Base-by-base conservation (phyloP, 2,329 filamentous ascomycete species). In the Intubia oerlemansii region DNA sequence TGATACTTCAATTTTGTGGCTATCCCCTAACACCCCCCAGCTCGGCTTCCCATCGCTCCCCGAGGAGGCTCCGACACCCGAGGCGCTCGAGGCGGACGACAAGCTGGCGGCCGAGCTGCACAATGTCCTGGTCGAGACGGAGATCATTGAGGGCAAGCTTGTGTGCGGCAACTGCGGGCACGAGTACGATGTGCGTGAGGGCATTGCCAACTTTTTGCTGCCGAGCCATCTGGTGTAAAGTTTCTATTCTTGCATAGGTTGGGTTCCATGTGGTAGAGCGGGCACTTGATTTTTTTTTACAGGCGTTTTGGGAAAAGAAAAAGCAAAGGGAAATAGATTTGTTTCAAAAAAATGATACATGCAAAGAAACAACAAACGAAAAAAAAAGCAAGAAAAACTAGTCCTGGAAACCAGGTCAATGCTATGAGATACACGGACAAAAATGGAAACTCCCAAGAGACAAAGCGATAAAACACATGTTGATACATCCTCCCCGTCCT, bases 181-280 rank as follows among this genome's bases (percentile, higher is more conserved):
- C 47, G 80, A 91, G 56, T 98, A 95, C 51, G 71, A 71, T 34
- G 74, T 98, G 37, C 84, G 88, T 47, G 85, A 98, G 53, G 88
- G 88, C 5, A 92, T 95, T 49, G 81, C 82, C 34, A 95, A 95
- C 51, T 98, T 98, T 44, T 54, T 98, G 46, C 54, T 98, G 40
- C 88, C 88, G 10, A 88, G 77, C 43, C 88, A 98, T 56, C 54
- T 98, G 50, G 88, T 84, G 26, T 69, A 47, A 52, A 10, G 6
- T 5, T n/a, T n/a, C n/a, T n/a, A n/a, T n/a, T n/a, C n/a, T n/a
- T n/a, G n/a, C n/a, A n/a, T n/a, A n/a, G n/a, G n/a, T n/a, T n/a
- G n/a, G n/a, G n/a, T n/a, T n/a, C n/a, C n/a, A n/a, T n/a, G n/a
- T n/a, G n/a, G n/a, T 30, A 25, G 22, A 30, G 19, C 19, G n/a